These are phyloP conservation scores for Brassica carinata DNA, from an alignment of 345 rosid genomes.

Conservation along the genomic window DNA sequence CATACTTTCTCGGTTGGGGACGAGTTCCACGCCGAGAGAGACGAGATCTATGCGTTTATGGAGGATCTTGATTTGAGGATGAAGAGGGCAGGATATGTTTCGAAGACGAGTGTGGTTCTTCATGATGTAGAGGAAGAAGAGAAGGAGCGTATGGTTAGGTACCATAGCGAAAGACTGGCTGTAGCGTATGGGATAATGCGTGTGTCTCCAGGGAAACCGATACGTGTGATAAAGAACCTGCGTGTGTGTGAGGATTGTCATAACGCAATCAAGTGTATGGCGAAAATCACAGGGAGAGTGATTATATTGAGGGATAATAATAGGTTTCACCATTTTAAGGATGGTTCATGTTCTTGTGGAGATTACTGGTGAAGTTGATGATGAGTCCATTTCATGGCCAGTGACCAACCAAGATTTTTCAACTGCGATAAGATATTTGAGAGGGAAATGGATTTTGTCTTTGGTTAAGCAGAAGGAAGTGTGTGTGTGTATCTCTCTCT, in stretches of 20 bases:
- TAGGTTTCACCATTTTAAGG: constrained; percentile 69
- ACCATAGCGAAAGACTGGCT: constrained; percentile 74
- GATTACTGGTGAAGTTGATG: constrained; percentile 58
- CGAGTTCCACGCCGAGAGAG: constrained; percentile 56
- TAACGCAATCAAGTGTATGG: constrained; percentile 59
- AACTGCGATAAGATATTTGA: neutral
- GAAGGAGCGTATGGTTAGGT: constrained; percentile 67
- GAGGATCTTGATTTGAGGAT: constrained; percentile 64
- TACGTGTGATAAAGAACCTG: constrained; percentile 69
- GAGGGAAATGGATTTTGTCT: neutral
- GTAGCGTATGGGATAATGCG: constrained; percentile 63
- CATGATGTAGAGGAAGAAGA: constrained; percentile 84
- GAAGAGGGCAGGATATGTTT: constrained; percentile 61
- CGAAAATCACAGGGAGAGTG: constrained; percentile 60
- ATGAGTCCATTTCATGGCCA: constrained; percentile 8
- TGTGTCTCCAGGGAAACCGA: constrained; percentile 58
- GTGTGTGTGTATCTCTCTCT: neutral
- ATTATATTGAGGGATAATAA: constrained; percentile 67
- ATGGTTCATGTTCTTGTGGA: constrained; percentile 73
- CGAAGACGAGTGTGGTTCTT: constrained; percentile 59
- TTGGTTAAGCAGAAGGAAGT: neutral
- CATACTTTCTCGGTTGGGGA: constrained; percentile 69
- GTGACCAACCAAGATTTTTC: neutral
- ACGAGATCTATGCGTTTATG: constrained; percentile 54
- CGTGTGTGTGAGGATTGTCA: constrained; percentile 77